phyloP scores from a whole-genome alignment of 2,329 filamentous ascomycete genomes.

The Hypoxylon sp. region DNA sequence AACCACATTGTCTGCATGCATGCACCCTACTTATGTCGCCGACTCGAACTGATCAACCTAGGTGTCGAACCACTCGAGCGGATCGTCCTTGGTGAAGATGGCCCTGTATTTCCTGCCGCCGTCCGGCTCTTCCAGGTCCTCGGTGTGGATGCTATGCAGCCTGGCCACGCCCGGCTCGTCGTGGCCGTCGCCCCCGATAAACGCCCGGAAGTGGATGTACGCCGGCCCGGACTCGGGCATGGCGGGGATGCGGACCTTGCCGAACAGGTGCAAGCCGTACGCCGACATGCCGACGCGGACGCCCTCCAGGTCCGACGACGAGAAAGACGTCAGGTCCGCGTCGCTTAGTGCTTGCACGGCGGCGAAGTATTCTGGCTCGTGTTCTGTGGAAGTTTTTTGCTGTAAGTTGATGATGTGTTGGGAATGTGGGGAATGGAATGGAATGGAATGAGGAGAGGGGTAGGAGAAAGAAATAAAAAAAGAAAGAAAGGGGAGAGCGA shows the following conservation, averaged over 20 bases:
- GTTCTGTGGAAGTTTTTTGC: slow-evolving; percentile 54
- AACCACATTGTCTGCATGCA: not conserved
- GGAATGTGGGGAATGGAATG: not conserved
- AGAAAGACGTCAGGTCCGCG: slow-evolving; percentile 53
- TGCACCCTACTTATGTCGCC: not conserved
- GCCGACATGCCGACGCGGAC: slow-evolving; percentile 60
- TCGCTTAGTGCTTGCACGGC: slow-evolving; percentile 57
- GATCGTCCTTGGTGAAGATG: slow-evolving; percentile 60
- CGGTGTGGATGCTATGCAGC: slow-evolving; percentile 62
- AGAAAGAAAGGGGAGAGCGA: not conserved
- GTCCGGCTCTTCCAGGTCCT: slow-evolving; percentile 57
- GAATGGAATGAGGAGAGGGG: not conserved
- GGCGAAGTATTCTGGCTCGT: slow-evolving; percentile 67
- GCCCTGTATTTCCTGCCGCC: slow-evolving; percentile 60
- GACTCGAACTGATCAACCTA: slow-evolving; percentile 38
- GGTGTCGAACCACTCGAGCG: slow-evolving; percentile 67
- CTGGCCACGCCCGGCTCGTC: slow-evolving; percentile 51
- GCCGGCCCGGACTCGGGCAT: slow-evolving; percentile 53
- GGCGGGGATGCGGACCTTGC: slow-evolving; percentile 61
- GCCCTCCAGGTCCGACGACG: slow-evolving; percentile 55
- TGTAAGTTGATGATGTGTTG: not conserved
- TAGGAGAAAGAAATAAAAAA: not conserved
- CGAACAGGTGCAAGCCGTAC: slow-evolving; percentile 63
- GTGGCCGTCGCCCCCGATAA: slow-evolving; percentile 56
- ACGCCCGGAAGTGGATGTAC: slow-evolving; percentile 63